These are phyloP conservation scores for Pneumocystis carinii DNA, from an alignment of 1,139 yeast species.

Conservation along the genomic window DNA sequence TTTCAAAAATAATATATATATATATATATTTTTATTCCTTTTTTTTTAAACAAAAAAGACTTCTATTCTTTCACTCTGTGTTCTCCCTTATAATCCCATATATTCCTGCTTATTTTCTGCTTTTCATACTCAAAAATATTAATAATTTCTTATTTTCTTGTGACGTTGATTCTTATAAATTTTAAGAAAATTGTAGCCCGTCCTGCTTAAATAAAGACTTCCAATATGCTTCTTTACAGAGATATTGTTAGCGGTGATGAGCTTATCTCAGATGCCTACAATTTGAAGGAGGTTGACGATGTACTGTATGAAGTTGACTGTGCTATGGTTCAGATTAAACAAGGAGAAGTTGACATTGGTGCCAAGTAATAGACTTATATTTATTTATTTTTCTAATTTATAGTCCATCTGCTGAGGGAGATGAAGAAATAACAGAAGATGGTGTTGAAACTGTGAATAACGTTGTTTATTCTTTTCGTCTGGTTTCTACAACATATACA, in stretches of 20 bases:
- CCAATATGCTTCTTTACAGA: slow-evolving; percentile 18
- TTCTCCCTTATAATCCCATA: no score
- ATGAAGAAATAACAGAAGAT: slow-evolving; percentile 67
- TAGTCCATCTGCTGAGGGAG: slow-evolving; percentile 98
- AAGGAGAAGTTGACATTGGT: slow-evolving; percentile 71
- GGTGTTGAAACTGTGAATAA: slow-evolving; percentile 86
- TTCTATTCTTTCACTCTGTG: no score
- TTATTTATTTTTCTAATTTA: slow-evolving; percentile 41
- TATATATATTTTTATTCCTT: no score
- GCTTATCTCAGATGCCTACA: slow-evolving; percentile 93
- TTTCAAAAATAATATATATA: no score
- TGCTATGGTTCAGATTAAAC: slow-evolving; percentile 69
- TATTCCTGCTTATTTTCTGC: no score
- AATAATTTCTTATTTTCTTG: no score
- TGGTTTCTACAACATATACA: slow-evolving; percentile 89
- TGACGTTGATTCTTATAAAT: no score
- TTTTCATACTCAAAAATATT: no score
- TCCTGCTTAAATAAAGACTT: neutral
- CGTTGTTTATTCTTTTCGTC: slow-evolving; percentile 96
- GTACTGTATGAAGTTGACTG: slow-evolving; percentile 96
- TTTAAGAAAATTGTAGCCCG: neutral
- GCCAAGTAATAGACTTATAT: neutral
- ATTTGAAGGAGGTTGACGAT: slow-evolving; percentile 66
- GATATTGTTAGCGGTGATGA: slow-evolving; percentile 92
- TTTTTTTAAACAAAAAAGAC: no score